Evolutionary conservation across 345 rosid genomes (phyloP).

Genomic region (Salix caprea): DNA sequence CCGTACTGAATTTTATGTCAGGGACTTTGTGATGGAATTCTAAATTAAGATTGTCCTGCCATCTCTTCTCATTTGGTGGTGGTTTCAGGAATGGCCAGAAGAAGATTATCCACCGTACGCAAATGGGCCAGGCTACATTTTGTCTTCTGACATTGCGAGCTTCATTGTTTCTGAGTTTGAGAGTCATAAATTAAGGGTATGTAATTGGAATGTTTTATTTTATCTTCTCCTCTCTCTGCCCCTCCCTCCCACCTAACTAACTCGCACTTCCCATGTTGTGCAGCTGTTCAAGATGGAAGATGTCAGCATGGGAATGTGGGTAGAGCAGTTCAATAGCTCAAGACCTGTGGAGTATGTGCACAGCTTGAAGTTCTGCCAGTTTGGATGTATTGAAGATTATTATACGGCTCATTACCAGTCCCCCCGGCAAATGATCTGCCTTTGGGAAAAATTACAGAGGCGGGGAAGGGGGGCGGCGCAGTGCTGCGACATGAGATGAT

Average conservation of each 20-base stretch:
- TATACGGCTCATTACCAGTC: slow-evolving; percentile 94
- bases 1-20: background rate
- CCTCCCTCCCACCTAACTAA: background rate
- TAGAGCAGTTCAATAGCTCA: slow-evolving; percentile 76
- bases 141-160: slow-evolving; percentile 68
- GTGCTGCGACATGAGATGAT: slow-evolving; percentile 91
- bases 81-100: slow-evolving; percentile 90
- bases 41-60: slow-evolving; percentile 1
- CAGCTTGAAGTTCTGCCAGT: slow-evolving; percentile 84
- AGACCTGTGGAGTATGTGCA: slow-evolving; percentile 71
- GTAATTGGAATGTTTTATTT: slow-evolving; percentile 1
- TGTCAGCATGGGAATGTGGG: slow-evolving; percentile 99
- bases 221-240: background rate
- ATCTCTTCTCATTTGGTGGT: slow-evolving; percentile 14
- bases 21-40: slow-evolving; percentile 1
- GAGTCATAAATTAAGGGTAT: slow-evolving; percentile 67
- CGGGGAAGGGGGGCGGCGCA: slow-evolving; percentile 48
- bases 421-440: slow-evolving; percentile 88
- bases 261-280: slow-evolving; percentile 1
- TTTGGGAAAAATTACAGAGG: slow-evolving; percentile 71
- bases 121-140: slow-evolving; percentile 88
- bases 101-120: slow-evolving; percentile 97
- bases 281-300: slow-evolving; percentile 99
- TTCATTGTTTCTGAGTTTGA: slow-evolving; percentile 81
- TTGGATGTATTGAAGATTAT: slow-evolving; percentile 82